Evolutionary conservation across 495 filamentous ascomycete genomes (phyloP), one percentile per base, ranked within the genome.

Genomic region (Aspergillus bertholletiae): DNA sequence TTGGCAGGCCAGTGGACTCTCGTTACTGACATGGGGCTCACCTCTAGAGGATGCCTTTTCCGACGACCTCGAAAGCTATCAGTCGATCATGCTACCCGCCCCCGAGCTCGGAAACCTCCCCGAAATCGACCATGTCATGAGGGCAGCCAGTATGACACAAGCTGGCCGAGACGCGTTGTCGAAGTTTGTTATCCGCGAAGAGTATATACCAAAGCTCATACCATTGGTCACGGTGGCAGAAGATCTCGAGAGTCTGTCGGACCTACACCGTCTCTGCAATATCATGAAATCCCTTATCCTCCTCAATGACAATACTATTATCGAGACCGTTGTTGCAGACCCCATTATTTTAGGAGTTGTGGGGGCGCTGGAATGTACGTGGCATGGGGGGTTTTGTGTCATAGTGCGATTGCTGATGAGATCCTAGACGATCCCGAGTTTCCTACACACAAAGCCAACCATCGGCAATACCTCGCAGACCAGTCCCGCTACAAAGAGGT

Each of bases 211-310:
- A 61, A 96, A 96, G 67, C 77, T 98, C 30, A 85, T 94, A 48
- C 91, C 90, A 1, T 62, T 97, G 41, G 88, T 98, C 49, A 79
- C 85, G 44, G 81, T 85, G 62, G 94, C 95, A 3, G 94, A 98
- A 71, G 90, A 96, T 65, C 77, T 96, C 53, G 92, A 98, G 67
- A 91, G 88, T 57, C 72, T 96, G 27, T 63, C 79, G 0, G 92
- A 97, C 62, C 76, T 98, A 26, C 95, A 97, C 66, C 82, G 87
- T 26, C 74, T 98, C 20, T 98, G 94, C 84, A 96, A 91, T 64
- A 96, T 98, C 67, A 96, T 96, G 91, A 98, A 98, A 76, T 88
- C 85, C 49, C 80, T 97, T 32, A 90, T 98, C 46, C 77, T 97
- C 41, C 81, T 98, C 21, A 98, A 98, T 67, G 95, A 98, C 64